phyloP scores from a whole-genome alignment of 2,329 filamentous ascomycete genomes.

The Boeremia exigua region DNA sequence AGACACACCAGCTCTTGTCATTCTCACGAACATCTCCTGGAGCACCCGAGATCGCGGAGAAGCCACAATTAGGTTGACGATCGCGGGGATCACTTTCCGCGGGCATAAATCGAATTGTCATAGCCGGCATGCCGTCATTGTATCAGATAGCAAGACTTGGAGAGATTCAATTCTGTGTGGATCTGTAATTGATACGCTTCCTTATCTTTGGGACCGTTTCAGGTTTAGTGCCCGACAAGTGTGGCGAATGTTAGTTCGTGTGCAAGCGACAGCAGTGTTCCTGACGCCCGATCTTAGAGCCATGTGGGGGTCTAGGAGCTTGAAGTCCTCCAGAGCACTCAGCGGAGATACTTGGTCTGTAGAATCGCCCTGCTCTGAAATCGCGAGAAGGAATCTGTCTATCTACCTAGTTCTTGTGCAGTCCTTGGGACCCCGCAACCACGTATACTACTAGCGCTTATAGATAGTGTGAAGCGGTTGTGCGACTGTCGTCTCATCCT shows the following conservation, averaged over 20 bases:
- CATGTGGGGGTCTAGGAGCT: constrained; percentile 23
- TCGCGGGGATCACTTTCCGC: background rate
- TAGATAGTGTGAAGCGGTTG: constrained; percentile 10
- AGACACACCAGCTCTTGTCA: constrained; percentile 19
- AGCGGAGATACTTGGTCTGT: constrained; percentile 29
- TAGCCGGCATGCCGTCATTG: constrained; percentile 27
- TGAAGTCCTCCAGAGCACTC: background rate
- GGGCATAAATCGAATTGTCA: constrained; percentile 13
- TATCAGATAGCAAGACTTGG: constrained; percentile 14
- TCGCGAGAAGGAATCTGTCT: background rate
- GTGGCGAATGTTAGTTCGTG: constrained; percentile 1
- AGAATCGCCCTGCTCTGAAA: background rate
- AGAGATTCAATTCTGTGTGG: constrained; percentile 20
- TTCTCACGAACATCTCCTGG: constrained; percentile 13
- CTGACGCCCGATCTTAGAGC: constrained; percentile 15
- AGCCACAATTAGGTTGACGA: constrained; percentile 17
- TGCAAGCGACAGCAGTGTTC: constrained; percentile 18
- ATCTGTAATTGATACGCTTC: constrained; percentile 35
- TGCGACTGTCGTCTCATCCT: constrained; percentile 7
- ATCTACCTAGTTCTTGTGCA: background rate
- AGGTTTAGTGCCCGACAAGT: constrained; percentile 27
- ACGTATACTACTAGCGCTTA: constrained; percentile 1
- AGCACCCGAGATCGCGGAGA: constrained; percentile 22
- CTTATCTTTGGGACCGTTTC: constrained; percentile 43
- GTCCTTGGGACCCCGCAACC: background rate